Percentiles rank a stretch among this genome's conserved stretches.
Conservation (phyloP, 208 protist species). For the Naegleria gruberi region DNA sequence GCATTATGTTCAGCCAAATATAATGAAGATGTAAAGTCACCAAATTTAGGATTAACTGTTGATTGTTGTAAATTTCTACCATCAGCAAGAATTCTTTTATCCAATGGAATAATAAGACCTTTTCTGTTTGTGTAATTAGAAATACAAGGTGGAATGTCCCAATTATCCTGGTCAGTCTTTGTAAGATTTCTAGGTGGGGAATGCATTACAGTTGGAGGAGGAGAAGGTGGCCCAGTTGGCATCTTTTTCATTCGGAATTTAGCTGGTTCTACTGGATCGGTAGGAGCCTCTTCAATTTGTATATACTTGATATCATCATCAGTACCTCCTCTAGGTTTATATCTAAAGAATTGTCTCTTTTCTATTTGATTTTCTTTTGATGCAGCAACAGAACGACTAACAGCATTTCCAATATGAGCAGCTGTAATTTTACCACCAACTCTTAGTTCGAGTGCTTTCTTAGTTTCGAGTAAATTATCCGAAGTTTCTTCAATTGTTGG, state of each 20-base stretch:
- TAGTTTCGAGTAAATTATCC: constrained; percentile 40
- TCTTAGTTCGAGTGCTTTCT: constrained; percentile 47
- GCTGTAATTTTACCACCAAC: constrained; percentile 23
- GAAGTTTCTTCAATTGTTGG: constrained; percentile 37
- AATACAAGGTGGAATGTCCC: constrained; percentile 81
- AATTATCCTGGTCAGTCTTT: constrained; percentile 57
- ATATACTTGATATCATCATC: constrained; percentile 7
- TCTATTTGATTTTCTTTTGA: neutral
- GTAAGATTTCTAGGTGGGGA: constrained; percentile 45
- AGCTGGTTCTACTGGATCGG: constrained; percentile 72
- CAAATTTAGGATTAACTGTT: constrained; percentile 69
- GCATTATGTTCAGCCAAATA: constrained; percentile 67
- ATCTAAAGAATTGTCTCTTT: neutral
- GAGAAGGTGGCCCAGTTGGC: constrained; percentile 43
- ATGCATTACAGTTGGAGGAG: constrained; percentile 59
- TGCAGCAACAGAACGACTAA: neutral
- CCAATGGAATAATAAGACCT: constrained; percentile 80
- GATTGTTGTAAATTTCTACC: constrained; percentile 63
- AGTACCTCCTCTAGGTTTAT: neutral
- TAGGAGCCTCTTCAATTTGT: constrained; percentile 47
- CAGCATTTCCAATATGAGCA: neutral
- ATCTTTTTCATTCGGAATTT: constrained; percentile 69
- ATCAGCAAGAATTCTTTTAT: constrained; percentile 80
- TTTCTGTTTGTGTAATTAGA: constrained; percentile 90
- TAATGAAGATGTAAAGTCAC: constrained; percentile 69